Conservation (phyloP, 345 rosid genomes). For the Clarkia xantiana region DNA sequence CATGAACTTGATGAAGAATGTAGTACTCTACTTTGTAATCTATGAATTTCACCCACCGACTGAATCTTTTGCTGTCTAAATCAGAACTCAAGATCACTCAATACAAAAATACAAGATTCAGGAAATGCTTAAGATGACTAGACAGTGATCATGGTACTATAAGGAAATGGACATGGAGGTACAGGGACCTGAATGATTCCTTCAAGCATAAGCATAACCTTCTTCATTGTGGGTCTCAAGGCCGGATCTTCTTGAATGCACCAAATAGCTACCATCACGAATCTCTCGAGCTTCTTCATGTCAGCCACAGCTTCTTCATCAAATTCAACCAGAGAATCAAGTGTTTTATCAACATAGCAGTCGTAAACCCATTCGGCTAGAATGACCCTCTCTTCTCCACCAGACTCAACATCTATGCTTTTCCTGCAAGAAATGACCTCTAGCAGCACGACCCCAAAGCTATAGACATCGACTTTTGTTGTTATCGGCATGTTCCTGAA, state of each 20-base stretch:
- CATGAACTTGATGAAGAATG: too few species aligned
- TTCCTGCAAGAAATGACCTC: slow-evolving; percentile 40
- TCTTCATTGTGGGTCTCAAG: slow-evolving; percentile 36
- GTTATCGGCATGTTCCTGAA: slow-evolving; percentile 36
- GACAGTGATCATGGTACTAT: slow-evolving; percentile 3
- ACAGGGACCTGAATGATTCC: slow-evolving; percentile 22
- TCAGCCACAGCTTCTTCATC: slow-evolving; percentile 15
- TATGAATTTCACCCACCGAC: too few species aligned
- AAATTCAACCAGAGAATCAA: slow-evolving; percentile 15
- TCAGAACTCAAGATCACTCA: too few species aligned
- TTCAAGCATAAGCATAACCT: slow-evolving; percentile 47
- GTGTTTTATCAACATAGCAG: slow-evolving; percentile 15
- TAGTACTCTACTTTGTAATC: too few species aligned
- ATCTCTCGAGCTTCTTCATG: slow-evolving; percentile 17
- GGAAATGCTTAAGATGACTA: background rate
- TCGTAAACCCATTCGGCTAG: slow-evolving; percentile 41
- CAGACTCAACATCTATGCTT: slow-evolving; percentile 13
- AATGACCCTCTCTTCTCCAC: slow-evolving; percentile 20
- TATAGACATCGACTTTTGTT: slow-evolving; percentile 38
- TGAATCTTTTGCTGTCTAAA: too few species aligned
- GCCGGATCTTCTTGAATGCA: slow-evolving; percentile 41
- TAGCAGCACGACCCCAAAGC: slow-evolving; percentile 41
- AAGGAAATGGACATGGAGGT: slow-evolving; percentile 22
- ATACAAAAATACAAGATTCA: background rate
- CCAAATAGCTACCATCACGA: slow-evolving; percentile 38